A percentile compares a stretch with the other conserved stretches of the same genome.
phyloP scores from a whole-genome alignment of 441 rosid genomes.

The Kokia cookei region DNA sequence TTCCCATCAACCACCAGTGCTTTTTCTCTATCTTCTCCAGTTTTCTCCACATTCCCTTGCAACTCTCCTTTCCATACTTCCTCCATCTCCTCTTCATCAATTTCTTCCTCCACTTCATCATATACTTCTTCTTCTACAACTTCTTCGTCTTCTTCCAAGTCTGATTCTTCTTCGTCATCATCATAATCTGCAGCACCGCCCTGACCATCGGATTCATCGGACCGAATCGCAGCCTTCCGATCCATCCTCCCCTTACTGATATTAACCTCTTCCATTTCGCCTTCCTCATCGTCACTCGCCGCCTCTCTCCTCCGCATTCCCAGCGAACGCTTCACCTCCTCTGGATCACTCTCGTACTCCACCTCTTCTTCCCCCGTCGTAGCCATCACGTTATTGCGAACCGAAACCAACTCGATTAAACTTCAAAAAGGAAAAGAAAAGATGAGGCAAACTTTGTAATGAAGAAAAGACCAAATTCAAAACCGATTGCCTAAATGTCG shows the following conservation, averaged over 20 bases:
- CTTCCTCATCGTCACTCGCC: conserved; percentile 86
- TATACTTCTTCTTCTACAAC: conserved; percentile 20
- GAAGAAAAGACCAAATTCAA: conserved; percentile 7
- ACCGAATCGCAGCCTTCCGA: conserved; percentile 38
- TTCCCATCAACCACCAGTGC: conserved; percentile 17
- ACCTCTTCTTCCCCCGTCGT: conserved; percentile 44
- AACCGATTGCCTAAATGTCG: conserved; percentile 1
- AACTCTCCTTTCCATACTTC: not conserved
- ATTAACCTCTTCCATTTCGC: conserved; percentile 22
- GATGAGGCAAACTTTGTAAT: not conserved
- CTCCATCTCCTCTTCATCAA: conserved; percentile 7
- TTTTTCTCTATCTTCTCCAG: conserved; percentile 6
- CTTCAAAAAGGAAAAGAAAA: not conserved
- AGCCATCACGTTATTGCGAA: conserved; percentile 35
- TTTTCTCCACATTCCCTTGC: conserved; percentile 6
- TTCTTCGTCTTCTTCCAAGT: conserved; percentile 29
- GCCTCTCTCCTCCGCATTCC: conserved; percentile 72
- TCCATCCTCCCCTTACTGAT: conserved; percentile 26
- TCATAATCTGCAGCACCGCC: conserved; percentile 66
- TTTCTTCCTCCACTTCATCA: conserved; percentile 42
- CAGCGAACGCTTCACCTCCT: conserved; percentile 65
- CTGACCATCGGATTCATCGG: conserved; percentile 64
- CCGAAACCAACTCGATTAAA: conserved; percentile 1
- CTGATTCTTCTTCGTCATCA: conserved; percentile 46
- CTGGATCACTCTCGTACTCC: conserved; percentile 94